phyloP scores from a whole-genome alignment of 768 basidiomycete species.

The Mycena vulgaris region DNA sequence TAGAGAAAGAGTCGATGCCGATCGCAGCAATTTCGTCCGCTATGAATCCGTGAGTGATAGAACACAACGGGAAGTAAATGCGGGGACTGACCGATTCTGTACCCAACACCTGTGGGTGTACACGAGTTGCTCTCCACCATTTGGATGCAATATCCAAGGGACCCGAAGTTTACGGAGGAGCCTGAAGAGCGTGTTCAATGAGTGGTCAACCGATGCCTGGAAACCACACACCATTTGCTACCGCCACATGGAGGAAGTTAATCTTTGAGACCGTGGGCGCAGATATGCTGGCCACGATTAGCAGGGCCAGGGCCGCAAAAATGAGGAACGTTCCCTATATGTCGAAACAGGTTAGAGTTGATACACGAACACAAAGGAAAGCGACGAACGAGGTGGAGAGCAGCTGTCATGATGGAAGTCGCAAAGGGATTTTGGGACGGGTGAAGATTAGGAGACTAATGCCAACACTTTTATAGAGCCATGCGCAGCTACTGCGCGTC shows the following conservation, averaged over 20 bases:
- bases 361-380: not conserved
- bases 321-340: constrained; percentile 43
- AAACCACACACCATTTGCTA: constrained; percentile 22
- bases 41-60: not conserved
- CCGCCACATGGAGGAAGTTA: constrained; percentile 34
- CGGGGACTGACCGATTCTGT: not conserved
- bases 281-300: constrained; percentile 39
- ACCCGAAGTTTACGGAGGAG: constrained; percentile 34
- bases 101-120: constrained; percentile 36
- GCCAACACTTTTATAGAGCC: too few relatives aligned
- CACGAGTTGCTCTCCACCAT: constrained; percentile 29
- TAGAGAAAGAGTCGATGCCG: constrained; percentile 41
- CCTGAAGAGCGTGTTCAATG: not conserved
- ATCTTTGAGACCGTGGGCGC: constrained; percentile 35
- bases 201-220: not conserved
- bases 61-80: too few relatives aligned
- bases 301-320: constrained; percentile 32
- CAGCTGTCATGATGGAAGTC: not conserved
- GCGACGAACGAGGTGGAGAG: not conserved
- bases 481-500: too few relatives aligned
- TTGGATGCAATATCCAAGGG: constrained; percentile 37
- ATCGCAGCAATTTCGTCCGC: constrained; percentile 32
- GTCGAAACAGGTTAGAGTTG: not conserved
- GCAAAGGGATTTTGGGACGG: too few relatives aligned
- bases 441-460: too few relatives aligned